Conservation (phyloP, 257 asterid species). For the Euphrasia confusa region DNA sequence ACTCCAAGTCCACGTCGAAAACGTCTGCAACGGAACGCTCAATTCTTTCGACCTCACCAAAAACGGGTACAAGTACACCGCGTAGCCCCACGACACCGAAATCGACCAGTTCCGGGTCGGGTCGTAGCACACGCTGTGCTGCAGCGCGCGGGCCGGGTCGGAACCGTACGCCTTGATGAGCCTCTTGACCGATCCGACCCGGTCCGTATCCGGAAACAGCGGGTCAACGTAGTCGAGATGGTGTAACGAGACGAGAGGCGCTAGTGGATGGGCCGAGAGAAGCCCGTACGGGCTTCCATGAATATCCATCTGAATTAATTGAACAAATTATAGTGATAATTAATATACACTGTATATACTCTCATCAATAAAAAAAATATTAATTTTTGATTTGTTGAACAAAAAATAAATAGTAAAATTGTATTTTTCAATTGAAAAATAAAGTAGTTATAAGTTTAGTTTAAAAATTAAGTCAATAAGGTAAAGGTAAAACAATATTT, state of each 20-base stretch:
- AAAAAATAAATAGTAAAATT: too few species aligned
- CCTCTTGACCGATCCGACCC: slow-evolving; percentile 44
- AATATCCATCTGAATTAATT: slow-evolving; percentile 46
- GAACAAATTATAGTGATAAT: neutral
- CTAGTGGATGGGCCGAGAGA: slow-evolving; percentile 79
- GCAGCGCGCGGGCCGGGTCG: slow-evolving; percentile 60
- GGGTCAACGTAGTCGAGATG: slow-evolving; percentile 67
- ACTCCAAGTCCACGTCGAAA: slow-evolving; percentile 52
- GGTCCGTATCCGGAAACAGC: slow-evolving; percentile 40
- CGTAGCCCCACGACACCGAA: slow-evolving; percentile 74
- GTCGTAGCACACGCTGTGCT: slow-evolving; percentile 66
- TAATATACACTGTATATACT: too few species aligned
- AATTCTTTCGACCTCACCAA: slow-evolving; percentile 38
- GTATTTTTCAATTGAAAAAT: too few species aligned
- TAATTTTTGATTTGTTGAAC: too few species aligned
- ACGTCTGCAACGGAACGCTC: slow-evolving; percentile 62
- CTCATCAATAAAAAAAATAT: neutral
- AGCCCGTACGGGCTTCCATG: slow-evolving; percentile 66
- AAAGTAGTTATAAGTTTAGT: too few species aligned
- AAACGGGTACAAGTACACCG: slow-evolving; percentile 51
- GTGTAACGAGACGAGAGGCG: slow-evolving; percentile 74
- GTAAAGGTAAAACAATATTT: too few species aligned
- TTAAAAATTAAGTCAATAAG: too few species aligned
- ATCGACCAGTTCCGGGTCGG: slow-evolving; percentile 51
- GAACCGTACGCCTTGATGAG: slow-evolving; percentile 38